phyloP scores from a whole-genome alignment of 306 rosid genomes.

The Glycyrrhiza uralensis region DNA sequence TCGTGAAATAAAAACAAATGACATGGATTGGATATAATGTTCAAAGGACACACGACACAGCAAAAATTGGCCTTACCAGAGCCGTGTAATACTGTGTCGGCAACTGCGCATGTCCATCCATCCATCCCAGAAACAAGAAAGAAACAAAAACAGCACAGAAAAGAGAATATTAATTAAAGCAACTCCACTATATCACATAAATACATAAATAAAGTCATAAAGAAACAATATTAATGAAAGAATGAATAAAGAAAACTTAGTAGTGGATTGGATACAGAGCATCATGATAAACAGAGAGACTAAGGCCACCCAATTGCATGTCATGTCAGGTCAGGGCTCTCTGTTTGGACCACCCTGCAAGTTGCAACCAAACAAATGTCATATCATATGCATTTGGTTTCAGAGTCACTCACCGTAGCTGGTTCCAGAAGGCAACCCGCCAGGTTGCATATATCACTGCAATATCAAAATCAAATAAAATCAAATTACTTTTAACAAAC shows the following conservation, averaged over 20 bases:
- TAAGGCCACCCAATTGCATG: slow-evolving; percentile 11
- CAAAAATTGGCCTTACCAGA: background rate
- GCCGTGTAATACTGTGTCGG: background rate
- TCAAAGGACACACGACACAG: background rate
- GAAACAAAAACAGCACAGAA: background rate
- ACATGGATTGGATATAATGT: background rate
- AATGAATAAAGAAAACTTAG: background rate
- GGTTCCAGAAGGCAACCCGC: slow-evolving; percentile 86
- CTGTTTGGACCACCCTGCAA: slow-evolving; percentile 21
- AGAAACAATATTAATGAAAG: too few species aligned
- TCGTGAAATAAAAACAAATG: background rate
- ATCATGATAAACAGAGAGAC: background rate
- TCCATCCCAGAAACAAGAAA: background rate
- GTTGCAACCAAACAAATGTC: slow-evolving; percentile 10
- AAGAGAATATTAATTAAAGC: background rate
- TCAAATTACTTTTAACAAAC: background rate
- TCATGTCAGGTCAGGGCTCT: too few species aligned
- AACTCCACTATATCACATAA: background rate
- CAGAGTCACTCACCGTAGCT: slow-evolving; percentile 68
- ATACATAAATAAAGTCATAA: too few species aligned
- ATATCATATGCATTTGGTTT: background rate
- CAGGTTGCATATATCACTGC: slow-evolving; percentile 77
- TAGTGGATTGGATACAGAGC: background rate
- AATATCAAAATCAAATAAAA: background rate
- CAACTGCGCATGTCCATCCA: slow-evolving; percentile 28